Evolutionary conservation across 768 basidiomycete genomes (phyloP).

Genomic region (Dictyophora rubrovolvata): DNA sequence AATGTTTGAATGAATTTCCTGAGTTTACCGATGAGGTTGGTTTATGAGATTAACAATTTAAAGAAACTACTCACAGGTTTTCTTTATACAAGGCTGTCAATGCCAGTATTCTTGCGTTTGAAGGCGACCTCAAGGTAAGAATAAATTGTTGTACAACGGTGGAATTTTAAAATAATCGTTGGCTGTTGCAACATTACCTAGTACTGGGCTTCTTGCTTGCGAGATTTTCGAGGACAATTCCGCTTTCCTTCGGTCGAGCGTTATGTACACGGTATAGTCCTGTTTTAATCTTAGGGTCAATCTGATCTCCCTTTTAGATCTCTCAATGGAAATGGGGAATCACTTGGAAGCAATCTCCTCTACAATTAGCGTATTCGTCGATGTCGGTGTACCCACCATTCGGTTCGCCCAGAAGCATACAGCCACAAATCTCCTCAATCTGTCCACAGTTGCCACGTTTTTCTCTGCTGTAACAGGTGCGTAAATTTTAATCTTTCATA

Average conservation of each 20-base stretch:
- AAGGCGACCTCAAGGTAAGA: constrained; percentile 56
- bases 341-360: constrained; percentile 61
- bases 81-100: constrained; percentile 55
- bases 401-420: constrained; percentile 68
- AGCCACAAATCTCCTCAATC: constrained; percentile 56
- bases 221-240: constrained; percentile 61
- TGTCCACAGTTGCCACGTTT: constrained; percentile 71
- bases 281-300: constrained; percentile 22
- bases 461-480: constrained; percentile 69
- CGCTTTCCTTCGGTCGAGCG: constrained; percentile 60
- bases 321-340: constrained; percentile 31
- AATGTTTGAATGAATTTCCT: constrained; percentile 68
- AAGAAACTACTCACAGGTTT: not conserved
- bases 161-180: not conserved
- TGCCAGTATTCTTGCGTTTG: constrained; percentile 53
- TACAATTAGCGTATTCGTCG: constrained; percentile 63
- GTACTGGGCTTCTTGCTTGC: constrained; percentile 70
- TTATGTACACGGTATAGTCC: constrained; percentile 41
- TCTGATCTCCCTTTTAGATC: constrained; percentile 34
- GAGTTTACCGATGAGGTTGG: constrained; percentile 37
- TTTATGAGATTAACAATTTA: not conserved
- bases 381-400: constrained; percentile 71
- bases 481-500: constrained; percentile 13
- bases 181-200: constrained; percentile 15
- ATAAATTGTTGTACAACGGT: constrained; percentile 3